A percentile compares a stretch with the other conserved stretches of the same genome.
Conservation (phyloP, 352 stramenopile genomes). For the Pythium folliculosum region DNA sequence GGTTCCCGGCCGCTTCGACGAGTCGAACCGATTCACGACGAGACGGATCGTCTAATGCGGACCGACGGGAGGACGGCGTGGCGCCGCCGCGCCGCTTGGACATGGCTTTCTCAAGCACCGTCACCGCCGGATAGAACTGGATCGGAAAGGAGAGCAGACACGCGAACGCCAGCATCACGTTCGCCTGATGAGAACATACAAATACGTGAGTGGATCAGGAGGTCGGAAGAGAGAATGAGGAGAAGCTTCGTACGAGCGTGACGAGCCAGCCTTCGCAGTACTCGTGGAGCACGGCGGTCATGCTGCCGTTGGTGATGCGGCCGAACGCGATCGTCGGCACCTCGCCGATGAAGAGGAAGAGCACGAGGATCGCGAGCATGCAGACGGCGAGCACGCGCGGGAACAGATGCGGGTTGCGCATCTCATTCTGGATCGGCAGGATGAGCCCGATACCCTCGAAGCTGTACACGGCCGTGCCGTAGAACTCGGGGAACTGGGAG, state of each 20-base stretch:
- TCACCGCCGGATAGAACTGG: conserved; percentile 79
- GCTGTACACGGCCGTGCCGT: conserved; percentile 79
- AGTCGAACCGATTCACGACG: conserved; percentile 30
- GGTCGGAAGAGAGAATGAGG: background rate
- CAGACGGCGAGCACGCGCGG: conserved; percentile 51
- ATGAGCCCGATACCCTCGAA: conserved; percentile 83
- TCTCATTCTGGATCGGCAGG: conserved; percentile 79
- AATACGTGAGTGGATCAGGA: background rate
- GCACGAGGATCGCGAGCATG: conserved; percentile 71
- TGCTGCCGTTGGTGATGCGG: conserved; percentile 70
- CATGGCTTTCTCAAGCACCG: conserved; percentile 67
- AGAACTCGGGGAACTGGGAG: conserved; percentile 64
- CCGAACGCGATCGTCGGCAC: conserved; percentile 72
- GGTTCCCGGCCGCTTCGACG: conserved; percentile 30
- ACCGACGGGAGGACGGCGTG: conserved; percentile 27
- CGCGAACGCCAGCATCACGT: conserved; percentile 68
- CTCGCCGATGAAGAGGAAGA: conserved; percentile 76
- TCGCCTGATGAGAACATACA: conserved; percentile 39
- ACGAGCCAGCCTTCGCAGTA: conserved; percentile 75
- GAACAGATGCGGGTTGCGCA: conserved; percentile 58
- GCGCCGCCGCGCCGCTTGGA: conserved; percentile 34
- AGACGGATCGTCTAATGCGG: conserved; percentile 18
- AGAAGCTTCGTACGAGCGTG: conserved; percentile 38
- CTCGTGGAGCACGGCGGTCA: conserved; percentile 73
- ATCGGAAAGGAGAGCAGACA: conserved; percentile 81